Conservation (phyloP, 1,284 basidiomycete species). For the Albatrellus sp. region DNA sequence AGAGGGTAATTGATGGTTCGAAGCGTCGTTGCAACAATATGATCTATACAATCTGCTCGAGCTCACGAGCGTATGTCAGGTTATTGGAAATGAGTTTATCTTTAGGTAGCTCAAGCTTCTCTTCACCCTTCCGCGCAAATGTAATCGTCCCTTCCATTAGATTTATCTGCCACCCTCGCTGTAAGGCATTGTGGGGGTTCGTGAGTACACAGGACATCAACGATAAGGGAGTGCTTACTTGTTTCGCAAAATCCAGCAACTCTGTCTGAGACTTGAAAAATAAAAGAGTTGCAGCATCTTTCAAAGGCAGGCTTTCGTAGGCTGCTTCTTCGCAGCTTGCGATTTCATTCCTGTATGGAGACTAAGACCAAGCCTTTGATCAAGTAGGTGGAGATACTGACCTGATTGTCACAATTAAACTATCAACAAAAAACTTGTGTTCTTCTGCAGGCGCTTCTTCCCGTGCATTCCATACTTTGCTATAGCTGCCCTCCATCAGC, state of each 20-base stretch:
- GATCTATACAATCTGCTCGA: constrained; percentile 77
- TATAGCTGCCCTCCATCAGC: constrained; percentile 98
- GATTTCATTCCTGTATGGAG: constrained; percentile 68
- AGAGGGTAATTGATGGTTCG: too few relatives aligned
- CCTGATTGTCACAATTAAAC: constrained; percentile 88
- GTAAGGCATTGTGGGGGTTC: constrained; percentile 4
- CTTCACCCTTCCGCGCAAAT: constrained; percentile 63
- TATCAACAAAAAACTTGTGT: constrained; percentile 85
- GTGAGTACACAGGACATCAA: constrained; percentile 1
- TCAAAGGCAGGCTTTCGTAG: constrained; percentile 77
- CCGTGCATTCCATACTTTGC: constrained; percentile 94
- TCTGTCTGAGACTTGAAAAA: constrained; percentile 79
- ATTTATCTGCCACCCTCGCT: constrained; percentile 70
- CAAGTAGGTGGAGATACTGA: constrained; percentile 16
- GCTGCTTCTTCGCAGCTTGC: constrained; percentile 88
- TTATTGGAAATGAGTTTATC: constrained; percentile 68
- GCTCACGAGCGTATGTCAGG: constrained; percentile 68
- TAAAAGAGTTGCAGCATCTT: constrained; percentile 78
- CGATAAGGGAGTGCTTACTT: constrained; percentile 26
- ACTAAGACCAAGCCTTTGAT: background rate
- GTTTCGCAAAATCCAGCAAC: constrained; percentile 64
- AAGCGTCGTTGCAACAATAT: background rate
- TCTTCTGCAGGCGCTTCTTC: constrained; percentile 80
- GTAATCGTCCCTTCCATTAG: constrained; percentile 43
- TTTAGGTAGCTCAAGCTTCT: constrained; percentile 72